Conservation (phyloP, 2,329 filamentous ascomycete genomes). For the Aureobasidium sp. region DNA sequence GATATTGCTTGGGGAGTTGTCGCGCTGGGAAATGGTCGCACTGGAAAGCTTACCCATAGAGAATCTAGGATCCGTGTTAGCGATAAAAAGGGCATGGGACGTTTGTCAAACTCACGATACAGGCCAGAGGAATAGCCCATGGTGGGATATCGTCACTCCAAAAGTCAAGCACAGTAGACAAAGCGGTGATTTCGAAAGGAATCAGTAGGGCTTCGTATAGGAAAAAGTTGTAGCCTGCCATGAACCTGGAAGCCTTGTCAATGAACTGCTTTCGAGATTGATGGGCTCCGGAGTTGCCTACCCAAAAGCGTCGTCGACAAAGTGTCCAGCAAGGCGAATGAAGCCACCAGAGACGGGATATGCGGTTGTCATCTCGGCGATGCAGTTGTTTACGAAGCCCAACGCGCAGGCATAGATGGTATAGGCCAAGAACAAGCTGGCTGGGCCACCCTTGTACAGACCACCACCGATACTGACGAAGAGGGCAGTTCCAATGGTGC, state of each 20-base stretch:
- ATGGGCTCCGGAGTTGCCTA: not conserved
- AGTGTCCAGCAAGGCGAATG: conserved; percentile 52
- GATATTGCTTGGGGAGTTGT: not conserved
- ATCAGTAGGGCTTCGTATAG: conserved; percentile 41
- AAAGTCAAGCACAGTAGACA: conserved; percentile 32
- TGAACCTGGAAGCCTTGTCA: conserved; percentile 33
- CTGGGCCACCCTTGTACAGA: conserved; percentile 39
- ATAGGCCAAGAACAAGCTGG: conserved; percentile 52
- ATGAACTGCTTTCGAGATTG: not conserved
- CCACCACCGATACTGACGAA: conserved; percentile 3
- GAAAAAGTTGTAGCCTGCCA: conserved; percentile 44
- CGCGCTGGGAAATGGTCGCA: not conserved
- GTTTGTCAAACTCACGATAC: conserved; percentile 6
- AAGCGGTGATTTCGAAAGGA: conserved; percentile 42
- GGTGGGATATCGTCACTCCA: conserved; percentile 36
- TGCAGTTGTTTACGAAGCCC: conserved; percentile 44
- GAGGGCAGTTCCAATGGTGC: conserved; percentile 50
- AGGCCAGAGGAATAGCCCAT: conserved; percentile 25
- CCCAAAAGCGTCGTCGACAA: conserved; percentile 55
- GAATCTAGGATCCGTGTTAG: not conserved
- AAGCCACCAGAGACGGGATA: conserved; percentile 57
- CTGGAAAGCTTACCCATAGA: conserved; percentile 4
- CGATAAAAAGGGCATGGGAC: not conserved
- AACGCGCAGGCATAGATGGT: conserved; percentile 50
- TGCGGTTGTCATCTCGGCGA: conserved; percentile 57